These are phyloP conservation scores for Cytospora schulzeri DNA, from an alignment of 2,329 filamentous ascomycete genomes.

Conservation along the genomic window DNA sequence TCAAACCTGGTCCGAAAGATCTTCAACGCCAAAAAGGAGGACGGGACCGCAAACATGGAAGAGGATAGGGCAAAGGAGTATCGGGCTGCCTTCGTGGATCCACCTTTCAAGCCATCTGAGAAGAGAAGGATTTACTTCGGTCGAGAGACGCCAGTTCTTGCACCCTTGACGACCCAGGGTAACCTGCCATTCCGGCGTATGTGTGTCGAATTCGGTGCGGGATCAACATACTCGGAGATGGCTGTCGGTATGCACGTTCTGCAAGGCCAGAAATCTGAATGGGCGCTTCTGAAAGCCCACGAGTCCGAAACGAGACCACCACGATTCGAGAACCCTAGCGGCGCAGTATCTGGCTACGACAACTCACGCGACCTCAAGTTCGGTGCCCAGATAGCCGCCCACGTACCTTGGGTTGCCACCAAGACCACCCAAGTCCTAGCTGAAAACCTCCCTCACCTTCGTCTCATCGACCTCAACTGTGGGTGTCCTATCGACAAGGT, in stretches of 20 bases:
- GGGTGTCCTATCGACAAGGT: conserved; percentile 96
- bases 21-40: conserved; percentile 37
- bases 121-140: conserved; percentile 95
- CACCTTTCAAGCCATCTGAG: conserved; percentile 86
- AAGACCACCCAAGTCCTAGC: conserved; percentile 85
- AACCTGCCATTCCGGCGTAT: conserved; percentile 93
- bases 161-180: conserved; percentile 92
- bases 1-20: conserved; percentile 51
- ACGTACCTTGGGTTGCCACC: conserved; percentile 86
- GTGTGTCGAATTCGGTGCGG: conserved; percentile 84
- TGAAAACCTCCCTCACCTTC: conserved; percentile 75
- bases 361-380: conserved; percentile 83
- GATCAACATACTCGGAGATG: conserved; percentile 98
- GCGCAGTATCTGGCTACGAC: conserved; percentile 68
- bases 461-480: conserved; percentile 93
- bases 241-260: conserved; percentile 88
- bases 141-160: conserved; percentile 88
- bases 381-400: conserved; percentile 88
- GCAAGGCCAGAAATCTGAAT: conserved; percentile 88
- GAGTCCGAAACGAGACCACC: conserved; percentile 78
- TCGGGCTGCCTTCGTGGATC: conserved; percentile 79
- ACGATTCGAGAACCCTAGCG: conserved; percentile 57
- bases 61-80: conserved; percentile 62
- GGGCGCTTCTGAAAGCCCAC: conserved; percentile 93
- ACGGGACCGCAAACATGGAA: conserved; percentile 36